A percentile compares a stretch with the other conserved stretches of the same genome.
phyloP scores from a whole-genome alignment of 1,284 basidiomycete species.

The Ceratobasidium sp. region DNA sequence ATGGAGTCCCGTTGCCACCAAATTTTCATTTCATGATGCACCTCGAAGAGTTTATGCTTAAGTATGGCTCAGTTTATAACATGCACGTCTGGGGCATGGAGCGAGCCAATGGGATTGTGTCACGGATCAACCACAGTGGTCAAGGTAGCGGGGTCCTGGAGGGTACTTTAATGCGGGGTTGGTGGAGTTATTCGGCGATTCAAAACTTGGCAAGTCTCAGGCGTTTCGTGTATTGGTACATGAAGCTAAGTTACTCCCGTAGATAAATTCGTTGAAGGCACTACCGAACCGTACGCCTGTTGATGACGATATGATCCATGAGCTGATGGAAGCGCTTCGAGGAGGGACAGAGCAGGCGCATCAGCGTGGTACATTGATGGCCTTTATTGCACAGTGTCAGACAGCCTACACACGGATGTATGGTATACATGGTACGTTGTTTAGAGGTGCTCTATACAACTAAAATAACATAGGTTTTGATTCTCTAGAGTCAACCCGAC shows the following conservation, averaged over 20 bases:
- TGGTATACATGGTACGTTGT: background rate
- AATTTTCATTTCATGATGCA: constrained; percentile 29
- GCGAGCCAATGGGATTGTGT: background rate
- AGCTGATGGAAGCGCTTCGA: no score
- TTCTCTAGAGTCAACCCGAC: background rate
- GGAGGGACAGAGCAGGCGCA: no score
- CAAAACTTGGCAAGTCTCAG: constrained; percentile 13
- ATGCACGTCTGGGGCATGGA: constrained; percentile 24
- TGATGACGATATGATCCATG: background rate
- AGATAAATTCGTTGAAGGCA: background rate
- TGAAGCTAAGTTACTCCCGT: background rate
- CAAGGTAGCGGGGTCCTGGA: background rate
- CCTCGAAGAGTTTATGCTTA: constrained; percentile 18
- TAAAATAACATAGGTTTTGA: no score
- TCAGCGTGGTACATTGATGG: no score
- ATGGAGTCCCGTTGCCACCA: background rate
- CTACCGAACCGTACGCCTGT: background rate
- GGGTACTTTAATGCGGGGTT: constrained; percentile 9
- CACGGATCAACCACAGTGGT: background rate
- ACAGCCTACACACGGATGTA: background rate
- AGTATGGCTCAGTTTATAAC: constrained; percentile 8
- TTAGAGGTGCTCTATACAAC: no score
- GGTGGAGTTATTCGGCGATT: background rate
- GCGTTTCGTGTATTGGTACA: no score
- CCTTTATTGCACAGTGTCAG: background rate